Percentiles rank a stretch among this genome's conserved stretches.
These are phyloP conservation scores for Urostyla sp. DNA, from an alignment of 73 alveolate species.

Conservation along the genomic window DNA sequence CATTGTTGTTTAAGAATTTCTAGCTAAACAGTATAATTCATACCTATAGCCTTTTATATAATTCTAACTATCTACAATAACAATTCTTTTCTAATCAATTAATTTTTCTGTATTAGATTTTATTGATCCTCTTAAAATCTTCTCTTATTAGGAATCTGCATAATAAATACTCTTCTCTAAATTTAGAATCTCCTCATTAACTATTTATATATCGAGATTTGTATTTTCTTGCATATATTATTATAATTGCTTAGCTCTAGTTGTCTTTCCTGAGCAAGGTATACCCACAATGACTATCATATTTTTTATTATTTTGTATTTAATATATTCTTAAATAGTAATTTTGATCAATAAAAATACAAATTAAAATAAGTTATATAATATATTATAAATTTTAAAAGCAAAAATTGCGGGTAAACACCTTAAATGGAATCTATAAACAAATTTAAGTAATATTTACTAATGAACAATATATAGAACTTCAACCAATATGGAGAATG, in stretches of 20 bases:
- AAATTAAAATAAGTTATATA: neutral
- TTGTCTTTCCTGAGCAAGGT: conserved; percentile 97
- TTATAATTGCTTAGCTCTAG: conserved; percentile 81
- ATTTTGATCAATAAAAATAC: neutral
- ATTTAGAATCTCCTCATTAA: conserved; percentile 90
- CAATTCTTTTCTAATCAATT: conserved; percentile 81
- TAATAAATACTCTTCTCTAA: conserved; percentile 79
- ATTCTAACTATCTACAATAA: conserved; percentile 94
- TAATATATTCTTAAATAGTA: neutral
- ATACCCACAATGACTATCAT: conserved; percentile 93
- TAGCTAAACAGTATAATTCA: conserved; percentile 92
- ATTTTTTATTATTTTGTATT: conserved; percentile 76
- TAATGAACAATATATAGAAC: neutral
- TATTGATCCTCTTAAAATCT: conserved; percentile 88
- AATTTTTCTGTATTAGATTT: conserved; percentile 94
- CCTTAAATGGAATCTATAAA: too few relatives aligned
- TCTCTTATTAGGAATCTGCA: conserved; percentile 76
- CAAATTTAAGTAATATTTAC: neutral
- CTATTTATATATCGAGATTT: conserved; percentile 67
- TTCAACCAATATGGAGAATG: neutral
- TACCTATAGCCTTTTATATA: conserved; percentile 97
- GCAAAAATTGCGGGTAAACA: too few relatives aligned
- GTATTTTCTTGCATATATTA: conserved; percentile 80
- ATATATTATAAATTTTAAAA: neutral
- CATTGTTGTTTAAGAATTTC: conserved; percentile 90